Evolutionary conservation across 23 red algal species (phyloP).

Genomic region (Agarophyton chilense): DNA sequence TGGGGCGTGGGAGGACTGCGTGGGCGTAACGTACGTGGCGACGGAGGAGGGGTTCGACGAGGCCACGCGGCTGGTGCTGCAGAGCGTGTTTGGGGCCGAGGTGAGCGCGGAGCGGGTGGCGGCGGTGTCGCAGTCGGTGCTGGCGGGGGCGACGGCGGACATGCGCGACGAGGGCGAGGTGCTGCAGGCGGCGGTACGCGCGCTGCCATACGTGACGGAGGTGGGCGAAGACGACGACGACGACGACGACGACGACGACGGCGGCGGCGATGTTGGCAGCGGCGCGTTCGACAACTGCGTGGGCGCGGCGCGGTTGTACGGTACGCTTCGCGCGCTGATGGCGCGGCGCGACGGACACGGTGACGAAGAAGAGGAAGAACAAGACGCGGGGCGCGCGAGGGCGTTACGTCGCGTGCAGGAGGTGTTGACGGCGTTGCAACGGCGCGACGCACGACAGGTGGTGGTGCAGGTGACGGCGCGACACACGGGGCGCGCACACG

Average conservation of each 20-base stretch:
- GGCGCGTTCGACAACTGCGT: slow-evolving; percentile 24
- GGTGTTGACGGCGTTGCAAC: slow-evolving; percentile 20
- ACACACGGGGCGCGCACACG: slow-evolving; percentile 14
- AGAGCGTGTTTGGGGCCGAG: slow-evolving; percentile 36
- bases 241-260: not conserved
- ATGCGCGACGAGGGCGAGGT: slow-evolving; percentile 46
- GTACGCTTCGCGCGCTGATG: not conserved
- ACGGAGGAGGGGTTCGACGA: slow-evolving; percentile 42
- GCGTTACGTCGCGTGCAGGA: not conserved
- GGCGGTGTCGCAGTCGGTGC: slow-evolving; percentile 49
- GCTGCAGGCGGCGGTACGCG: not conserved
- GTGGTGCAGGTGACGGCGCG: slow-evolving; percentile 49
- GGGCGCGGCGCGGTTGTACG: not conserved
- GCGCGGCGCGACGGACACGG: not conserved
- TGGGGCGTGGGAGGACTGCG: slow-evolving; percentile 32
- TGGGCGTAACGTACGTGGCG: slow-evolving; percentile 28
- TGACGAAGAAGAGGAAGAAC: not conserved
- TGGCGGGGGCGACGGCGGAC: slow-evolving; percentile 13
- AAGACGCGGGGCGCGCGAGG: not conserved
- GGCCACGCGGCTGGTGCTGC: slow-evolving; percentile 23
- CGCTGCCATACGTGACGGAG: slow-evolving; percentile 26
- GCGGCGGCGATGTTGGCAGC: not conserved
- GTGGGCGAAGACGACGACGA: not conserved
- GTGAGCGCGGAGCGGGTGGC: slow-evolving; percentile 56
- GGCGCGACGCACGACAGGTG: not conserved